Conservation (phyloP, 2,329 filamentous ascomycete genomes). For the Pseudogymnoascus sp. region DNA sequence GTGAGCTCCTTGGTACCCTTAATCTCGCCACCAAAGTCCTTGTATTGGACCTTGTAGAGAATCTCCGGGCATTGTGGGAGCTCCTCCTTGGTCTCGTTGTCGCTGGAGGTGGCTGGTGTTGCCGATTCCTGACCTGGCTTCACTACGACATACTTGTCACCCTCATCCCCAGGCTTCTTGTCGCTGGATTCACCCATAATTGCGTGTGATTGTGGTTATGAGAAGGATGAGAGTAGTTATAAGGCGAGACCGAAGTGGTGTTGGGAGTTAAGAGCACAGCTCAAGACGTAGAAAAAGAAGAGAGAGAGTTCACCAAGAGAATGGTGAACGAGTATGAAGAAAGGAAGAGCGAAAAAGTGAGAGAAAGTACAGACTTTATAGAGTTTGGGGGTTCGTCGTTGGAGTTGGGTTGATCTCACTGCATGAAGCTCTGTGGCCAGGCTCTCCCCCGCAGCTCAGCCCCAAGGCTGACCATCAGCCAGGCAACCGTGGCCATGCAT, state of each 20-base stretch:
- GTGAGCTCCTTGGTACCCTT: constrained; percentile 19
- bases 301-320: neutral
- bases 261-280: neutral
- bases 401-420: neutral
- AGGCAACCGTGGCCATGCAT: constrained; percentile 6
- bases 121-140: constrained; percentile 13
- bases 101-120: constrained; percentile 12
- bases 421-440: neutral
- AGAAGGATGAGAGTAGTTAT: neutral
- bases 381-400: neutral
- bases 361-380: neutral
- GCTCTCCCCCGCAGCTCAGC: constrained; percentile 4
- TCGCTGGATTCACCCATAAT: constrained; percentile 11
- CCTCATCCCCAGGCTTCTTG: constrained; percentile 12
- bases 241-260: neutral
- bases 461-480: neutral
- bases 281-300: neutral
- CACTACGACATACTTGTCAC: constrained; percentile 17
- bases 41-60: constrained; percentile 20
- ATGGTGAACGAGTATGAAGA: neutral
- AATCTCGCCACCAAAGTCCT: constrained; percentile 18
- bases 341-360: neutral
- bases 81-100: constrained; percentile 14
- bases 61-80: constrained; percentile 18
- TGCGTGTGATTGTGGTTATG: neutral